Conservation (phyloP, 768 basidiomycete species). For the Mycena galopus region DNA sequence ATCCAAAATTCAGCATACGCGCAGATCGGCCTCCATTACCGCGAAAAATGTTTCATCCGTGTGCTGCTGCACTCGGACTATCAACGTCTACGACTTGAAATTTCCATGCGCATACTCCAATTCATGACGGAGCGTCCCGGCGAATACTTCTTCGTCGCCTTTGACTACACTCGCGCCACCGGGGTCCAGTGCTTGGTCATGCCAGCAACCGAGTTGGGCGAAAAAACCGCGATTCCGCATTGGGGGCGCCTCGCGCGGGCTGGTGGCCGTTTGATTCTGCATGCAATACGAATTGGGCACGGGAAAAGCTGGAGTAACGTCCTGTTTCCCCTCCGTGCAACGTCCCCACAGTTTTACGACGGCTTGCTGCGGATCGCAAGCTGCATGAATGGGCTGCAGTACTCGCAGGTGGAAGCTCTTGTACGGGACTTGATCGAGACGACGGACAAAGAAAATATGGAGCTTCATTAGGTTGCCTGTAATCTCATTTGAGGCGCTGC, state of each 20-base stretch:
- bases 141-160: constrained; percentile 10
- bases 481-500: not conserved
- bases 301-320: constrained; percentile 9
- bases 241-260: constrained; percentile 15
- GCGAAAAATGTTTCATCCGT: constrained; percentile 21
- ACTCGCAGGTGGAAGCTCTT: constrained; percentile 11
- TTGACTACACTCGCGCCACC: constrained; percentile 15
- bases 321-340: constrained; percentile 11
- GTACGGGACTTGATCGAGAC: constrained; percentile 19
- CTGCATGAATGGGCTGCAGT: not conserved
- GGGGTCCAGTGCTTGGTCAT: constrained; percentile 1
- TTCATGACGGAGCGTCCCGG: constrained; percentile 6
- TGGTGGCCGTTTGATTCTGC: constrained; percentile 13
- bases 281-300: constrained; percentile 17
- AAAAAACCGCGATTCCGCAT: constrained; percentile 2
- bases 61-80: constrained; percentile 23
- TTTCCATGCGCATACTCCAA: not conserved
- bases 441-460: constrained; percentile 19
- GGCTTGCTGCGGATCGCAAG: constrained; percentile 6
- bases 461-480: constrained; percentile 15
- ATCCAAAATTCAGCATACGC: constrained; percentile 5
- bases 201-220: not conserved
- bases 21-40: constrained; percentile 13
- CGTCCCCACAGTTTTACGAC: constrained; percentile 12
- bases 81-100: constrained; percentile 2